Conservation (phyloP, 768 basidiomycete species). For the Termitomyces sp. region DNA sequence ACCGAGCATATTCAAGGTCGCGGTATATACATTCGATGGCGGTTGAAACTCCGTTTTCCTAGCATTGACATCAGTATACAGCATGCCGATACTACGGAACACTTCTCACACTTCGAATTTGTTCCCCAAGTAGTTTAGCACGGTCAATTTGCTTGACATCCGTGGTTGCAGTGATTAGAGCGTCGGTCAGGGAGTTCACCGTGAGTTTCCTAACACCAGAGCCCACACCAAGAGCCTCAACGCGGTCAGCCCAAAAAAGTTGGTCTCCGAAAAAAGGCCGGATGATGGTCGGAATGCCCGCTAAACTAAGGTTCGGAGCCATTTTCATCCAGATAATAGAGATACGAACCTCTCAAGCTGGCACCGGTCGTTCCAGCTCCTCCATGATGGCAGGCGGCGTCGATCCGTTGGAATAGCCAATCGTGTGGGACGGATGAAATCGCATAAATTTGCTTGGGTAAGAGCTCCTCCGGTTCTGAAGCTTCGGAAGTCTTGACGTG, state of each 20-base stretch:
- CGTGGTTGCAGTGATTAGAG: conserved; percentile 77
- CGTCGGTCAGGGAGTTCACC: conserved; percentile 71
- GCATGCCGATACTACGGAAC: neutral
- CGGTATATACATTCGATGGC: conserved; percentile 96
- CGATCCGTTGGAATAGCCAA: conserved; percentile 92
- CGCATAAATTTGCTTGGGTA: conserved; percentile 78
- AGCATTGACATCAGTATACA: conserved; percentile 8
- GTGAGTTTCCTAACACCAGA: conserved; percentile 85
- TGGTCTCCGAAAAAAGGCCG: conserved; percentile 98
- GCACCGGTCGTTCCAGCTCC: conserved; percentile 97
- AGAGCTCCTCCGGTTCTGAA: conserved; percentile 60
- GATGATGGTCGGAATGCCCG: conserved; percentile 93
- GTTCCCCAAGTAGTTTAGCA: conserved; percentile 80
- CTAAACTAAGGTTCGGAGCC: conserved; percentile 30
- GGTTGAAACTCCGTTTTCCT: conserved; percentile 94
- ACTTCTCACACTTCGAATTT: conserved; percentile 72
- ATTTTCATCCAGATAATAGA: conserved; percentile 1
- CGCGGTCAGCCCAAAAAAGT: conserved; percentile 96
- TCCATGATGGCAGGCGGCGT: conserved; percentile 98
- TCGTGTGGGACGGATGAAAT: conserved; percentile 90
- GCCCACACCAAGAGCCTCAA: conserved; percentile 94
- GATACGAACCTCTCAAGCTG: conserved; percentile 73
- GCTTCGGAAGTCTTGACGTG: conserved; percentile 59
- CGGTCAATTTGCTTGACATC: conserved; percentile 87
- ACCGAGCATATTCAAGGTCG: conserved; percentile 91